These are phyloP conservation scores for Phytopythium delawarense DNA, from an alignment of 352 stramenopile genomes.

Conservation along the genomic window DNA sequence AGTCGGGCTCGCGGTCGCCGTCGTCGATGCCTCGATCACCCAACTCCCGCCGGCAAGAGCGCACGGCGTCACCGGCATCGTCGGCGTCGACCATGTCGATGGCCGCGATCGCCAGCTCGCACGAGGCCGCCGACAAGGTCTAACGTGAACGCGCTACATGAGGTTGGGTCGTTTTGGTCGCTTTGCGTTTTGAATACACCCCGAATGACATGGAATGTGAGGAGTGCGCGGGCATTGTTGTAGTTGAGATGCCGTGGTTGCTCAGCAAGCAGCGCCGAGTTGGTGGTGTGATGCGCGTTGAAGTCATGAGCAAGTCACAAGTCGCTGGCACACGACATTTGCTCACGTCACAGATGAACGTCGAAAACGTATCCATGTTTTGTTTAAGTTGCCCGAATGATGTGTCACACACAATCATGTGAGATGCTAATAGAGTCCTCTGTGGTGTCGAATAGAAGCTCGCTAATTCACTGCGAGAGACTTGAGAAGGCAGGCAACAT, in stretches of 20 bases:
- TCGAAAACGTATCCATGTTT: too few species aligned
- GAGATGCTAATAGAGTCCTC: not conserved
- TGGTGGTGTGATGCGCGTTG: too few species aligned
- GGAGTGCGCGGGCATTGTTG: too few species aligned
- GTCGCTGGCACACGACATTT: too few species aligned
- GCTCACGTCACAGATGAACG: too few species aligned
- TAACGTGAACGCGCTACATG: conserved; percentile 1
- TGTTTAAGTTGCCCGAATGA: too few species aligned
- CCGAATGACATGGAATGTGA: too few species aligned
- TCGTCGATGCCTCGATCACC: conserved; percentile 5
- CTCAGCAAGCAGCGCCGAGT: too few species aligned
- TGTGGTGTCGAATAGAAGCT: not conserved
- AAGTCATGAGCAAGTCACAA: too few species aligned
- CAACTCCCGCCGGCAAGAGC: conserved; percentile 2
- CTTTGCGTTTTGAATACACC: not conserved
- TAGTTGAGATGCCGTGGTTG: too few species aligned
- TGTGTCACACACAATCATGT: too few species aligned
- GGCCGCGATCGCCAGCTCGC: conserved; percentile 49
- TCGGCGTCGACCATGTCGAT: conserved; percentile 35
- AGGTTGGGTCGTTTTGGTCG: not conserved
- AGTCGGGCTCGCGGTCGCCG: not conserved
- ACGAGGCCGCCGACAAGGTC: conserved; percentile 32
- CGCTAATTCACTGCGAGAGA: not conserved
- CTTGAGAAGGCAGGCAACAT: not conserved
- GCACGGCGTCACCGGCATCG: conserved; percentile 11